These are phyloP conservation scores for Leucosporidium scottii DNA, from an alignment of 768 basidiomycete species.

Conservation along the genomic window DNA sequence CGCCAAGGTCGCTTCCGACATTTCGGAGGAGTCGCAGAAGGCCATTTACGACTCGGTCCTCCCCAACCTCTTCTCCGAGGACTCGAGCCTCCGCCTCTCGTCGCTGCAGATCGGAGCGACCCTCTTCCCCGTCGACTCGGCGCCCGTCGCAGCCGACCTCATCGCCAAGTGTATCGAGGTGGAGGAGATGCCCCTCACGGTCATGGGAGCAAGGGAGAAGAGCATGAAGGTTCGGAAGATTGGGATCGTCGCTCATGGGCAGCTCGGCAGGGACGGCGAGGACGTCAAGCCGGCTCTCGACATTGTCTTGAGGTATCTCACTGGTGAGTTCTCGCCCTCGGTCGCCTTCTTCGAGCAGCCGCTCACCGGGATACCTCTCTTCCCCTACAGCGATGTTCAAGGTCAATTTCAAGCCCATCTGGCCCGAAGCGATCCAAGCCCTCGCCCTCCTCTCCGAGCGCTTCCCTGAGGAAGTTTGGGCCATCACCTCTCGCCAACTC, in stretches of 20 bases:
- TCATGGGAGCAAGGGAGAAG: conserved; percentile 75
- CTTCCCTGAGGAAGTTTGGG: conserved; percentile 35
- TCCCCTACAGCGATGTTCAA: conserved; percentile 67
- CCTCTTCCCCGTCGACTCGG: conserved; percentile 54
- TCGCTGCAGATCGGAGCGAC: conserved; percentile 48
- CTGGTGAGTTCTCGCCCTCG: conserved; percentile 48
- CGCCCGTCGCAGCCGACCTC: conserved; percentile 47
- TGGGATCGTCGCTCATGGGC: conserved; percentile 45
- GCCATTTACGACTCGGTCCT: conserved; percentile 54
- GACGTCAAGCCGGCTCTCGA: conserved; percentile 55
- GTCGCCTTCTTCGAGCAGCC: not conserved
- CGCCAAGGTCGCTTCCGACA: conserved; percentile 17
- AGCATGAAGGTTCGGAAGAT: conserved; percentile 69
- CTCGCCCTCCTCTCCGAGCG: conserved; percentile 23
- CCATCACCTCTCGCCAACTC: conserved; percentile 41
- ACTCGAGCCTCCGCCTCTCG: conserved; percentile 57
- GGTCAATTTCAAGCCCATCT: conserved; percentile 83
- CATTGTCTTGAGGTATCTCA: conserved; percentile 62
- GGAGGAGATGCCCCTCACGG: conserved; percentile 70
- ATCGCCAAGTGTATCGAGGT: conserved; percentile 56
- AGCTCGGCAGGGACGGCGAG: conserved; percentile 47
- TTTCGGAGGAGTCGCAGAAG: conserved; percentile 26
- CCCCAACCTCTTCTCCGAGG: conserved; percentile 62
- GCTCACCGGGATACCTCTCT: not conserved
- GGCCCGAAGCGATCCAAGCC: conserved; percentile 61